Evolutionary conservation across 805 yeast species (phyloP).

Genomic region (Kazachstania bromeliacearum): DNA sequence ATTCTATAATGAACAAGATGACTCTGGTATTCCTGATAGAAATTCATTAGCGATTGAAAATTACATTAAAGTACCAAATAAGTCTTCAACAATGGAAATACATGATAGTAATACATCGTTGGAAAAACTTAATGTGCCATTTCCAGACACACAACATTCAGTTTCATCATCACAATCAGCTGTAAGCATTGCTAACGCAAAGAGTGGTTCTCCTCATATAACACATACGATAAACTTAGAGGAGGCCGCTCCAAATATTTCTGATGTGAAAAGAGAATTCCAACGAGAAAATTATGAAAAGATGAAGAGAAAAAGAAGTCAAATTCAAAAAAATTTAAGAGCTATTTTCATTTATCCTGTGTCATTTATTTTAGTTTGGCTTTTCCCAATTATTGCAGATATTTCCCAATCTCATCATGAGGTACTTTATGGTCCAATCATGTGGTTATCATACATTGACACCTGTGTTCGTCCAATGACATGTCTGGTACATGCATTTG

Average conservation of each 20-base stretch:
- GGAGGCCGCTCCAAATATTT: slow-evolving; percentile 5
- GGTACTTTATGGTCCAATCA: slow-evolving; percentile 39
- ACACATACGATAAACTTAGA: background rate
- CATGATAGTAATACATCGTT: no score
- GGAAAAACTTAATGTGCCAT: no score
- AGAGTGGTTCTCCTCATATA: no score
- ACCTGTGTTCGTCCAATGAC: slow-evolving; percentile 74
- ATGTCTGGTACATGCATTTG: slow-evolving; percentile 67
- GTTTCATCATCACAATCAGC: background rate
- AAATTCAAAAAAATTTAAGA: slow-evolving; percentile 69
- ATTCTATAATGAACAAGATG: no score
- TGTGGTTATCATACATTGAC: slow-evolving; percentile 58
- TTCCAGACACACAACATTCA: background rate
- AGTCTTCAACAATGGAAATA: no score
- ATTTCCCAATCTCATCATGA: slow-evolving; percentile 46
- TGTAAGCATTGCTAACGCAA: background rate
- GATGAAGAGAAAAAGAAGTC: slow-evolving; percentile 52
- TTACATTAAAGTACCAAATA: no score
- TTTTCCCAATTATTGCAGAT: slow-evolving; percentile 65
- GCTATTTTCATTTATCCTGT: slow-evolving; percentile 76
- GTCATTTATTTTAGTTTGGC: slow-evolving; percentile 73
- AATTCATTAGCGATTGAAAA: no score
- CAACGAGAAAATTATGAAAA: slow-evolving; percentile 52
- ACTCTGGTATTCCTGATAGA: no score
- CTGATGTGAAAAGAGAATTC: slow-evolving; percentile 30